Base-by-base conservation (phyloP, 2,329 filamentous ascomycete genomes). In the Alternaria sp. region DNA sequence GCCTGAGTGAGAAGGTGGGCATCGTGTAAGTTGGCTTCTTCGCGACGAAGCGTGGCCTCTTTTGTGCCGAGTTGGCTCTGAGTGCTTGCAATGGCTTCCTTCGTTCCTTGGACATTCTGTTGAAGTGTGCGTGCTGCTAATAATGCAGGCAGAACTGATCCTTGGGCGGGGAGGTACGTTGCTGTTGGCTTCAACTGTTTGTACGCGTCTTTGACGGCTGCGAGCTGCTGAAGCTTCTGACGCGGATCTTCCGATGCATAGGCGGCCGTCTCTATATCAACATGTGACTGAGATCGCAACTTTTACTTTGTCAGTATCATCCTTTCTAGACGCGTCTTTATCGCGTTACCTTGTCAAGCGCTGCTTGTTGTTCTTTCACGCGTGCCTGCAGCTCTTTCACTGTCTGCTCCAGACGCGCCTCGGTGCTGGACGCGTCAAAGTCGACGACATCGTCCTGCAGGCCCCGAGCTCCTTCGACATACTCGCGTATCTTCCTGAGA, bases 61-160 rank as follows among this genome's bases (percentile, higher is more conserved):
- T 80, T 78, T 20, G 66, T 58, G 14, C 74, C 74, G 20, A 87
- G 69, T 46, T 81, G 81, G 28, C 80, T 69, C 49, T 82, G 77
- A 2, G 81, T 81, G 66, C 75, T 76, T 41, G 78, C 75, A 12
- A 92, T 84, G 57, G 89, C 89, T 20, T 82, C 80, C 68, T 87
- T 88, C 18, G 89, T 90, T 69, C 92, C 89, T 63, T 84, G 79
- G 53, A 92, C 86, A 15, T 88, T 89, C 60, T 86, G 84, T 61
- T 90, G 86, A 3, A 90, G 89, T 71, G 87, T 88, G 55, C 90
- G 88, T 58, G 93, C 80, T 6, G 92, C 92, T 44, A 96, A 77
- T 5, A 96, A 83, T 7, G 89, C 88, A 4, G 92, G 91, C 7
- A 96, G 79, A 6, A 90, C 84, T 20, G 92, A 95, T 54, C 86